These are phyloP conservation scores for Saccharum hybrid DNA, from an alignment of 202 grass and related monocot species.

Conservation along the genomic window DNA sequence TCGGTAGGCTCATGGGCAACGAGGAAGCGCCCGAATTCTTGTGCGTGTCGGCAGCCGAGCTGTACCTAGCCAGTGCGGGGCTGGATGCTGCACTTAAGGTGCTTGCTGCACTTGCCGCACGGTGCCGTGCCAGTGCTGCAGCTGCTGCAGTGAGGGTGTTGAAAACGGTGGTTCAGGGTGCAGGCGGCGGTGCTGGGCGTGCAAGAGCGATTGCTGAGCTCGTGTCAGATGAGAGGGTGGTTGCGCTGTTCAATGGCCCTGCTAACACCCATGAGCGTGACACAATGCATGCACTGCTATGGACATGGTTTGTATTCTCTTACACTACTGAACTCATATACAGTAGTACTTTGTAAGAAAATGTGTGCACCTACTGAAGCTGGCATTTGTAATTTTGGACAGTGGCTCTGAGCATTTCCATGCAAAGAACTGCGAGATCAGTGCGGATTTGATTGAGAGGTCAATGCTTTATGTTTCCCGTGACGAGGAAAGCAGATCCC, in stretches of 20 bases:
- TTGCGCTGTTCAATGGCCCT: constrained; percentile 64
- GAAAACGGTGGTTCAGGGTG: constrained; percentile 64
- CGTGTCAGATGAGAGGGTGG: constrained; percentile 76
- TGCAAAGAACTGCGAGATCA: constrained; percentile 64
- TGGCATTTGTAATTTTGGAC: constrained; percentile 46
- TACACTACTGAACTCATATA: constrained; percentile 26
- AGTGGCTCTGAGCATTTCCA: constrained; percentile 86
- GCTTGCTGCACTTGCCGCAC: constrained; percentile 57
- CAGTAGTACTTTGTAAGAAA: constrained; percentile 7
- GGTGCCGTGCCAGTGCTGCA: constrained; percentile 55
- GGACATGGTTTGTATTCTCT: constrained; percentile 73
- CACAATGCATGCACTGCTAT: constrained; percentile 86
- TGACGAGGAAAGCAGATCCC: constrained; percentile 73
- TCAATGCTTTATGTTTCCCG: constrained; percentile 88
- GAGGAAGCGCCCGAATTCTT: constrained; percentile 56
- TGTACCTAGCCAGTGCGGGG: constrained; percentile 64
- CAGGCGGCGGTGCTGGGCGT: constrained; percentile 35
- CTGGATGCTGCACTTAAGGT: constrained; percentile 65
- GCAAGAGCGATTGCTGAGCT: constrained; percentile 70
- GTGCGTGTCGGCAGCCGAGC: constrained; percentile 74
- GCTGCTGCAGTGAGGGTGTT: constrained; percentile 70
- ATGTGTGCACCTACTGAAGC: constrained; percentile 20
- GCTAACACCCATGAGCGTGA: constrained; percentile 57
- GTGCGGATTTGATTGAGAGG: constrained; percentile 81
- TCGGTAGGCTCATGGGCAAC: constrained; percentile 70